Percentiles rank a stretch among this genome's conserved stretches.
phyloP scores from a whole-genome alignment of 169 alveolate species.

The Eimeria acervulina region DNA sequence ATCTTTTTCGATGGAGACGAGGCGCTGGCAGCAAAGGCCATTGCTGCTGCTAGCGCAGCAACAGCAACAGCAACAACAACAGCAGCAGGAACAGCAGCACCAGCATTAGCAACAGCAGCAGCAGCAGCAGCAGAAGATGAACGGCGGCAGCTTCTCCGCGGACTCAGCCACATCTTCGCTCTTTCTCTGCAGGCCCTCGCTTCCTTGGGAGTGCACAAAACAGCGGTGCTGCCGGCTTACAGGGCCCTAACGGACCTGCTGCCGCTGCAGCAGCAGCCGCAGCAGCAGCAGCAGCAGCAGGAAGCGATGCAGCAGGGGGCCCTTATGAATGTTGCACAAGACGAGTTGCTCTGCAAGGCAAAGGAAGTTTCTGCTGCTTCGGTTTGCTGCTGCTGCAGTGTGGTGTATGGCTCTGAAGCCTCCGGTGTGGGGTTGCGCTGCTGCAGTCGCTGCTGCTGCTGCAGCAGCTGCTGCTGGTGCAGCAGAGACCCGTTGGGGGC shows the following conservation, averaged over 20 bases:
- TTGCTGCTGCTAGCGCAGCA: not conserved
- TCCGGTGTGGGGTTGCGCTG: not conserved
- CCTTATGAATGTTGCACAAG: not conserved
- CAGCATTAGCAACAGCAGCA: not conserved
- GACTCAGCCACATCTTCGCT: not conserved
- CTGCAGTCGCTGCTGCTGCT: slow-evolving; percentile 58
- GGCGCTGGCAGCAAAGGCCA: not conserved
- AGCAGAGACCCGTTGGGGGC: slow-evolving; percentile 36
- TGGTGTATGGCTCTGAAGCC: not conserved
- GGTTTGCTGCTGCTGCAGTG: not conserved
- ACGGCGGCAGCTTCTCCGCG: not conserved
- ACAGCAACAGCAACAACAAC: not conserved
- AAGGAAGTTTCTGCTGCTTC: not conserved
- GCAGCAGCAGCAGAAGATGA: not conserved
- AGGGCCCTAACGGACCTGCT: slow-evolving; percentile 16
- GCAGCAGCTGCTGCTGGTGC: slow-evolving; percentile 48
- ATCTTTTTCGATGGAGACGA: not conserved
- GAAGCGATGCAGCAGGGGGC: not conserved
- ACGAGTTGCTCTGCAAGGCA: slow-evolving; percentile 20
- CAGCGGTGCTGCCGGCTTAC: slow-evolving; percentile 51
- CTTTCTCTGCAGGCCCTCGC: slow-evolving; percentile 67
- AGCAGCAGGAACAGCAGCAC: slow-evolving; percentile 17
- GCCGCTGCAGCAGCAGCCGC: slow-evolving; percentile 34
- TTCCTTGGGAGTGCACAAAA: slow-evolving; percentile 30
- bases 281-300: slow-evolving; percentile 9